phyloP scores from a whole-genome alignment of 306 rosid genomes.

The Cicer judaicum region DNA sequence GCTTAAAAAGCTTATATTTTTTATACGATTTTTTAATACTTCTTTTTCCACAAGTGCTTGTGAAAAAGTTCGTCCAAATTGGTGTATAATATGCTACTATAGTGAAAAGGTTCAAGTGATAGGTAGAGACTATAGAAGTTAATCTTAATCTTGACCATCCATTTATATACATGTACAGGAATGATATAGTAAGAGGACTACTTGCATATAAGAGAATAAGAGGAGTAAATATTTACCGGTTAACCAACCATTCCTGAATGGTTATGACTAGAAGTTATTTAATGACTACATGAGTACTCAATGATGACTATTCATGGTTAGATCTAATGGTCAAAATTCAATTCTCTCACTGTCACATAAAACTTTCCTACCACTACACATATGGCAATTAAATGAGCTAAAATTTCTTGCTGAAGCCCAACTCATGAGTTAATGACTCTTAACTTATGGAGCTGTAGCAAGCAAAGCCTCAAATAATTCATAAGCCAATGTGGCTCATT shows the following conservation, averaged over 20 bases:
- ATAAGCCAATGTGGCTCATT: neutral
- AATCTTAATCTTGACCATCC: neutral
- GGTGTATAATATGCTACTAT: neutral
- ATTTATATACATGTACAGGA: neutral
- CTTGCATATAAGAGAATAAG: neutral
- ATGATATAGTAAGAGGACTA: neutral
- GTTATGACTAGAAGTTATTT: neutral
- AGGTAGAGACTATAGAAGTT: neutral
- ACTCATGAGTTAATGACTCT: neutral
- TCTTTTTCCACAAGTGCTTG: neutral
- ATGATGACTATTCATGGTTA: slow-evolving; percentile 3
- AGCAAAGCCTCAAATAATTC: slow-evolving; percentile 11
- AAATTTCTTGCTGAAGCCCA: neutral
- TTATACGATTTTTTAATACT: neutral
- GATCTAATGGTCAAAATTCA: slow-evolving; percentile 2
- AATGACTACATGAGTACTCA: neutral
- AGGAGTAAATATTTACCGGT: neutral
- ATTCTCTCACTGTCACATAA: neutral
- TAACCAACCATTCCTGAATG: neutral
- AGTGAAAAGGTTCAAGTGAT: neutral
- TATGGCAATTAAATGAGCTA: neutral
- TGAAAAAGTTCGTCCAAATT: neutral
- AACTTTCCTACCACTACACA: neutral
- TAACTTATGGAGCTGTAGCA: slow-evolving; percentile 16
- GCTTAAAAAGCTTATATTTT: neutral